Evolutionary conservation across 2,329 filamentous ascomycete species (phyloP).

Genomic region (Colletotrichum sp.): DNA sequence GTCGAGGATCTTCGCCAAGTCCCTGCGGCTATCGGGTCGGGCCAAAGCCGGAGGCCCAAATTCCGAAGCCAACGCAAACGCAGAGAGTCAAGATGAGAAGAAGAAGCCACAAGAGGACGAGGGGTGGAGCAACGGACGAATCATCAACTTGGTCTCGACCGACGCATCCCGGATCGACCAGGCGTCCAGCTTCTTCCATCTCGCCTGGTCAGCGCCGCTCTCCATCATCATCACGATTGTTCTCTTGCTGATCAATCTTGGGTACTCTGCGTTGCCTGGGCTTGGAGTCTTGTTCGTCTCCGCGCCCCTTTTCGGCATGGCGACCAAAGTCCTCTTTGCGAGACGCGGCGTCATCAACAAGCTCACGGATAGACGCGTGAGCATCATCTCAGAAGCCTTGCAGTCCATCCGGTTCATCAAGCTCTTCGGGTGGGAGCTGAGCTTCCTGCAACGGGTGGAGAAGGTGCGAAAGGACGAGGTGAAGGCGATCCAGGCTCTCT

Average conservation of each 20-base stretch:
- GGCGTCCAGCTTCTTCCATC: constrained; percentile 85
- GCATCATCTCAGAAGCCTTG: constrained; percentile 88
- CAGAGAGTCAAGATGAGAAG: constrained; percentile 25
- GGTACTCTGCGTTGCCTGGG: constrained; percentile 86
- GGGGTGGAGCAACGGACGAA: constrained; percentile 87
- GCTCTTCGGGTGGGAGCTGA: constrained; percentile 91
- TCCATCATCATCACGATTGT: constrained; percentile 73
- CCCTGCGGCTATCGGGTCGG: constrained; percentile 84
- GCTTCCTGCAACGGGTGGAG: constrained; percentile 78
- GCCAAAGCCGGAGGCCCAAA: constrained; percentile 74
- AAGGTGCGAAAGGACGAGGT: constrained; percentile 80
- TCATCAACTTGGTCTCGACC: constrained; percentile 92
- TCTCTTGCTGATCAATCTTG: constrained; percentile 83
- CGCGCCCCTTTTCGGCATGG: constrained; percentile 68
- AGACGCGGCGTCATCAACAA: constrained; percentile 82
- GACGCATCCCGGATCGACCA: constrained; percentile 93
- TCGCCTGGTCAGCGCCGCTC: constrained; percentile 86
- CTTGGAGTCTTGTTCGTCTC: constrained; percentile 80
- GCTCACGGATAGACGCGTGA: constrained; percentile 89
- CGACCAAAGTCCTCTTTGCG: constrained; percentile 77
- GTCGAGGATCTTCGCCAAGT: constrained; percentile 86
- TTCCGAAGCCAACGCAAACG: constrained; percentile 16
- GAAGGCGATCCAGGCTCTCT: constrained; percentile 76
- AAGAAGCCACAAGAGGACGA: constrained; percentile 35
- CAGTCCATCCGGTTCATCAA: constrained; percentile 95